Evolutionary conservation across 177 flowering plant species (phyloP), one percentile per base, ranked within the genome.

Genomic region (Vitis hybrid): DNA sequence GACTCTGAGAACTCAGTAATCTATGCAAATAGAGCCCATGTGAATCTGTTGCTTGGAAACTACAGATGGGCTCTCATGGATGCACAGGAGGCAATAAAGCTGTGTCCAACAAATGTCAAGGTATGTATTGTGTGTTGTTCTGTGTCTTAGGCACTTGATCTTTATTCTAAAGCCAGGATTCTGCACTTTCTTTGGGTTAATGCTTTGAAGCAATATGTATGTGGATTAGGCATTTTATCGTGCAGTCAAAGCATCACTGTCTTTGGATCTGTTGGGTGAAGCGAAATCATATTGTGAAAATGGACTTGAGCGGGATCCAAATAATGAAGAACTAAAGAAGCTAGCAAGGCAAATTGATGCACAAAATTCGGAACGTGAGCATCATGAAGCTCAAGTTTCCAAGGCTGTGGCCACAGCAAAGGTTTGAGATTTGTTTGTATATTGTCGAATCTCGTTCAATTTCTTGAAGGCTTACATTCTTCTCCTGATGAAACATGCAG

Each of bases 1-100:
- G 90, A 85, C 35, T 63, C 87, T 21, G 97, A 93, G 70, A 85
- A 46, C 55, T 92, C 99, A 6, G 54, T 87, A 70, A 69, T 95
- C 27, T 91, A 67, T 80, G 75, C 99, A 14, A 95, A 95, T 76
- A 82, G 99, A 70, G 93, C 98, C n/a, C 99, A 90, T 79, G 99
- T 93, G 5, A 95, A 95, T 80, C 72, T 93, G 18, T 85, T 92
- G 15, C 73, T 95, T 24, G 99, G 98, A 56, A 95, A 95, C 62
- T 80, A 84, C 66, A 84, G 93, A 57, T 92, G 94, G 24, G 94
- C 96, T 35, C 84, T 95, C 7, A 72, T 60, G 16, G 99, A 95
- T 90, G 87, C 97, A 64, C 82, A 91, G 77, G 91, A 88, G 73
- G 94, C 98, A 57, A 81, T 93, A 40, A 87, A 82, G 74, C 80